Evolutionary conservation across 2,329 filamentous ascomycete genomes (phyloP).

Genomic region (Hymenoscyphus scutula): DNA sequence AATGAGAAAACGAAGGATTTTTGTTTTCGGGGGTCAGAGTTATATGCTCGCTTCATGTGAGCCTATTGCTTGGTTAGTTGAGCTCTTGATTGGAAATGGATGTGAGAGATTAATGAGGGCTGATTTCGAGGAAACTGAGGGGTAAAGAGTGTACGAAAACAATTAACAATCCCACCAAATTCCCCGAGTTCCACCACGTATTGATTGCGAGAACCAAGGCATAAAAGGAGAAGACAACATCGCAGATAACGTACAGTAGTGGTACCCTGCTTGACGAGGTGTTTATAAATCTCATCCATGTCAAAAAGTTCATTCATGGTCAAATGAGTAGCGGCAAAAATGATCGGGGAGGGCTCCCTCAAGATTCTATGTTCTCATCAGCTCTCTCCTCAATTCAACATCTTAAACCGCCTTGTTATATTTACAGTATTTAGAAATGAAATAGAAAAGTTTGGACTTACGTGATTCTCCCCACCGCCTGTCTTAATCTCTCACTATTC

Average conservation of each 20-base stretch:
- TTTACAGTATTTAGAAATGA: no score
- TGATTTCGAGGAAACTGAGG: not conserved
- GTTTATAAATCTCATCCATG: conserved; percentile 57
- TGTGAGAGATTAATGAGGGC: conserved; percentile 22
- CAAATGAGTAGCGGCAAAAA: conserved; percentile 58
- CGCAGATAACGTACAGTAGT: conserved; percentile 44
- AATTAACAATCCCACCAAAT: not conserved
- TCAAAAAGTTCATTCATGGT: conserved; percentile 58
- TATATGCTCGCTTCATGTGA: conserved; percentile 24
- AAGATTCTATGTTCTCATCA: conserved; percentile 41
- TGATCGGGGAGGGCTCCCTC: conserved; percentile 58
- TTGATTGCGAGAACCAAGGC: not conserved
- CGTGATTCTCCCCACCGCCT: conserved; percentile 14
- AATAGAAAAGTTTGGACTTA: no score
- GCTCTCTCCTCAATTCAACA: no score
- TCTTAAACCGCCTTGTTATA: no score
- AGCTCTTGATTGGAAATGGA: conserved; percentile 15
- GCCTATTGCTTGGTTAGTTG: conserved; percentile 3
- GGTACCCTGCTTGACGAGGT: conserved; percentile 50
- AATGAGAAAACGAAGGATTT: conserved; percentile 61
- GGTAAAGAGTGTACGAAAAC: no score
- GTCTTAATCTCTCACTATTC: conserved; percentile 3
- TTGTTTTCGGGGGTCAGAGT: conserved; percentile 45
- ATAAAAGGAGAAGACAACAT: no score
- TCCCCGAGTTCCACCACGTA: not conserved